Evolutionary conservation across 2,329 filamentous ascomycete genomes (phyloP).

Genomic region (Clonostachys rosea): DNA sequence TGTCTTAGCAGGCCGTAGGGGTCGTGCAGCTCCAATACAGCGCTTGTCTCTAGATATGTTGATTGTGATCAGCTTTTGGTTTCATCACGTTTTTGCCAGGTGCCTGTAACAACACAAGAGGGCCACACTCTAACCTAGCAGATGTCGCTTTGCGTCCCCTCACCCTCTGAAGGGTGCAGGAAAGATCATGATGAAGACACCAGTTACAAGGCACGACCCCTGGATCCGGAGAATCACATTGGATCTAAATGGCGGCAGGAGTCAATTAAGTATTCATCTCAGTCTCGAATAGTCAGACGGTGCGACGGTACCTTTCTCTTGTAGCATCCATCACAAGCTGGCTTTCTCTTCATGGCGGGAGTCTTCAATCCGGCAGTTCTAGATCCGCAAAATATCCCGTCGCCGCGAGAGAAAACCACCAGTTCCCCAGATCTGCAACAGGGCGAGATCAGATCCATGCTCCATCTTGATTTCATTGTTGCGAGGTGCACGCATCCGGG

Average conservation of each 20-base stretch:
- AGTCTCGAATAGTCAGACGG: no score
- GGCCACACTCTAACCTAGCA: neutral
- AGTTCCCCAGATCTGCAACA: no score
- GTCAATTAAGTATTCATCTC: no score
- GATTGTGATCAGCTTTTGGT: no score
- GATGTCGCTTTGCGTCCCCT: neutral
- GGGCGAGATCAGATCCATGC: no score
- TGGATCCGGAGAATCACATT: neutral
- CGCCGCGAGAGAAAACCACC: no score
- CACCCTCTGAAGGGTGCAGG: slow-evolving; percentile 3
- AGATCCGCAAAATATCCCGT: no score
- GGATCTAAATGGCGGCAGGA: neutral
- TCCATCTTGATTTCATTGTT: no score
- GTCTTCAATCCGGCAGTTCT: no score
- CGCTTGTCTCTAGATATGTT: neutral
- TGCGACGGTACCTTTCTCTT: slow-evolving; percentile 1
- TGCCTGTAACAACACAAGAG: neutral
- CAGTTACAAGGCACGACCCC: slow-evolving; percentile 1
- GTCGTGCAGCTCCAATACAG: neutral
- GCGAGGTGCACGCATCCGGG: no score
- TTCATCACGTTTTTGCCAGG: neutral
- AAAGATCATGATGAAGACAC: slow-evolving; percentile 3
- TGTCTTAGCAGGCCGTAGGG: no score
- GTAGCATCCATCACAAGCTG: slow-evolving; percentile 3
- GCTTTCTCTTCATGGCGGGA: neutral